Conservation (phyloP, 805 yeast genomes). For the Peterozyma toletana region DNA sequence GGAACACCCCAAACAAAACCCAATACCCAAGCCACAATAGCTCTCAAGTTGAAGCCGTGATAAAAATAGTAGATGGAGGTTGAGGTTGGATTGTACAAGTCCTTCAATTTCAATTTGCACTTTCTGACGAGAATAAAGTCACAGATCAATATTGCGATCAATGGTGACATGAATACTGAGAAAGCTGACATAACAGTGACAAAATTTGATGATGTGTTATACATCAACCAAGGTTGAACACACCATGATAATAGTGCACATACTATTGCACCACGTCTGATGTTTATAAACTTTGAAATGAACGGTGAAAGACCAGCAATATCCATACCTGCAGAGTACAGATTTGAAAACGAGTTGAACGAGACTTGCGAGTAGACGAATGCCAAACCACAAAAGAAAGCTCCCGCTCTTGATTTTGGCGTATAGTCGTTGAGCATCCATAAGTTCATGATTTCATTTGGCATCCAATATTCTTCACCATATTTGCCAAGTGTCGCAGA, state of each 20-base stretch:
- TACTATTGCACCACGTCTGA: slow-evolving; percentile 38
- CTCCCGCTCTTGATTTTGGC: slow-evolving; percentile 37
- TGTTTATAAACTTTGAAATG: slow-evolving; percentile 24
- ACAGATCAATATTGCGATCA: slow-evolving; percentile 26
- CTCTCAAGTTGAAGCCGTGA: slow-evolving; percentile 36
- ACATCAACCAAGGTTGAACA: slow-evolving; percentile 33
- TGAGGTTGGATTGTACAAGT: slow-evolving; percentile 26
- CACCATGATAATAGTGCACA: slow-evolving; percentile 25
- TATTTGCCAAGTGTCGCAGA: slow-evolving; percentile 32
- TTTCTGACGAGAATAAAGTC: slow-evolving; percentile 33
- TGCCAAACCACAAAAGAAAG: slow-evolving; percentile 35
- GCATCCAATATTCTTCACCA: slow-evolving; percentile 38
- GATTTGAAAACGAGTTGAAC: slow-evolving; percentile 30
- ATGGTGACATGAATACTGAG: slow-evolving; percentile 32
- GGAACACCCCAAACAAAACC: slow-evolving; percentile 44
- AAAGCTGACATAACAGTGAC: slow-evolving; percentile 27
- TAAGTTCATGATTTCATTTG: slow-evolving; percentile 29
- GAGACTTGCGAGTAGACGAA: slow-evolving; percentile 29
- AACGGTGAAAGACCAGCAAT: slow-evolving; percentile 37
- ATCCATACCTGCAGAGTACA: slow-evolving; percentile 43
- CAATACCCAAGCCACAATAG: slow-evolving; percentile 27
- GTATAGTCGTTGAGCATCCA: slow-evolving; percentile 33
- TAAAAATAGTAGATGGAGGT: slow-evolving; percentile 29
- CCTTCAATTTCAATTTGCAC: slow-evolving; percentile 29
- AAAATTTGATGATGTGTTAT: slow-evolving; percentile 26